Conservation (phyloP, 2,329 filamentous ascomycete species). For the Hymenoscyphus scutula region DNA sequence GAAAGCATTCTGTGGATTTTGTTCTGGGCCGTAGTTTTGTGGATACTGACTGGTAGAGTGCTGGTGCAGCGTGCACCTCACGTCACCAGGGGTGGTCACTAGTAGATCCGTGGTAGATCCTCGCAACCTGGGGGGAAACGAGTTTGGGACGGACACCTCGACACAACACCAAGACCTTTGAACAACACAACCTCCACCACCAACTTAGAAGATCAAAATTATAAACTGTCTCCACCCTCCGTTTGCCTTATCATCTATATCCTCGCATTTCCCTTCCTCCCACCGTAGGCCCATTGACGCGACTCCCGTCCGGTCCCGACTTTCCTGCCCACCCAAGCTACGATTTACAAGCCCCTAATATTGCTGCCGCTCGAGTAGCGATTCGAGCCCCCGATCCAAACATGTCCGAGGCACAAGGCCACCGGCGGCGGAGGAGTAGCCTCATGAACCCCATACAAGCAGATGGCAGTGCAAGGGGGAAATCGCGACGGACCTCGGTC, state of each 20-base stretch:
- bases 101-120: too few species aligned
- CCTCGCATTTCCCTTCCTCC: constrained; percentile 20
- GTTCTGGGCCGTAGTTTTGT: too few species aligned
- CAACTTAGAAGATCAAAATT: too few species aligned
- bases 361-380: constrained; percentile 24
- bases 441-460: constrained; percentile 32
- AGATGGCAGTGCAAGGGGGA: constrained; percentile 15
- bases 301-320: constrained; percentile 21
- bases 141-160: too few species aligned
- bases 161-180: too few species aligned
- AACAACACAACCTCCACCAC: too few species aligned
- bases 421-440: constrained; percentile 35
- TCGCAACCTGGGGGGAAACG: too few species aligned
- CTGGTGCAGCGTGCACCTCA: too few species aligned
- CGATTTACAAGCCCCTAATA: constrained; percentile 27
- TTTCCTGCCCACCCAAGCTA: constrained; percentile 18
- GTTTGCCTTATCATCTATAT: background rate
- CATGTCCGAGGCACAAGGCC: constrained; percentile 31
- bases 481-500: constrained; percentile 19
- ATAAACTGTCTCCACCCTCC: too few species aligned
- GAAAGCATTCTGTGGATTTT: too few species aligned
- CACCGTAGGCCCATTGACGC: constrained; percentile 15
- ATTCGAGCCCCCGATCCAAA: constrained; percentile 21
- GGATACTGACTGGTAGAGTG: too few species aligned
- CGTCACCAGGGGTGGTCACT: too few species aligned